Evolutionary conservation across 2,329 filamentous ascomycete species (phyloP).

Genomic region (Trichophyton verrucosum): DNA sequence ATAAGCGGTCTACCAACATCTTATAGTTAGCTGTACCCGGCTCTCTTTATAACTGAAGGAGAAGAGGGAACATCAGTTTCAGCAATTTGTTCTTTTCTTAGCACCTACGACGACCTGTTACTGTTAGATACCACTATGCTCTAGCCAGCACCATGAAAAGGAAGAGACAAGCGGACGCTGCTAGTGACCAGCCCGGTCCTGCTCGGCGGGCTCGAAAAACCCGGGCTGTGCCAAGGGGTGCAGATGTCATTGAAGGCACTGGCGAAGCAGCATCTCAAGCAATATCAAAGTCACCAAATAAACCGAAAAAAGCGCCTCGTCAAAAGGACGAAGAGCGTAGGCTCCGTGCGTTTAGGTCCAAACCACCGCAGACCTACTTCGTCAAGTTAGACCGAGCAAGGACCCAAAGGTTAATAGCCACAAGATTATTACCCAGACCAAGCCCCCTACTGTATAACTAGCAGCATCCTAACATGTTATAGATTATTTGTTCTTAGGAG

Average conservation of each 20-base stretch:
- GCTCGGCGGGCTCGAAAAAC: not conserved
- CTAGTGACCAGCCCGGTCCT: not conserved
- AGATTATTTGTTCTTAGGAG: conserved; percentile 48
- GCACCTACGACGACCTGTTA: no score
- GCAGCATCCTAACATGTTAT: not conserved
- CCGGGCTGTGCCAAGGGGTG: not conserved
- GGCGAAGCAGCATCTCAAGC: not conserved
- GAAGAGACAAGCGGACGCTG: not conserved
- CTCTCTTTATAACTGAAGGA: no score
- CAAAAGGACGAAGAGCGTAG: conserved; percentile 24
- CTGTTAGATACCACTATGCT: not conserved
- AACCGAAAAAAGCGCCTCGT: not conserved
- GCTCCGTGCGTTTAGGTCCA: conserved; percentile 28
- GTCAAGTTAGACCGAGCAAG: conserved; percentile 38
- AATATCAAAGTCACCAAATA: not conserved
- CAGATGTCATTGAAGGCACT: not conserved
- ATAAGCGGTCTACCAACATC: no score
- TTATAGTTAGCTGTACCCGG: no score
- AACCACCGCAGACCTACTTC: conserved; percentile 36
- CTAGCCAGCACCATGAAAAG: not conserved
- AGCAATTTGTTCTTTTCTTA: no score
- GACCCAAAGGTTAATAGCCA: conserved; percentile 31
- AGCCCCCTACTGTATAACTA: not conserved
- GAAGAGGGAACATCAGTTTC: no score
- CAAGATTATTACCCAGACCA: not conserved